Evolutionary conservation across 441 rosid species (phyloP).

Genomic region (Theobroma grandiflorum): DNA sequence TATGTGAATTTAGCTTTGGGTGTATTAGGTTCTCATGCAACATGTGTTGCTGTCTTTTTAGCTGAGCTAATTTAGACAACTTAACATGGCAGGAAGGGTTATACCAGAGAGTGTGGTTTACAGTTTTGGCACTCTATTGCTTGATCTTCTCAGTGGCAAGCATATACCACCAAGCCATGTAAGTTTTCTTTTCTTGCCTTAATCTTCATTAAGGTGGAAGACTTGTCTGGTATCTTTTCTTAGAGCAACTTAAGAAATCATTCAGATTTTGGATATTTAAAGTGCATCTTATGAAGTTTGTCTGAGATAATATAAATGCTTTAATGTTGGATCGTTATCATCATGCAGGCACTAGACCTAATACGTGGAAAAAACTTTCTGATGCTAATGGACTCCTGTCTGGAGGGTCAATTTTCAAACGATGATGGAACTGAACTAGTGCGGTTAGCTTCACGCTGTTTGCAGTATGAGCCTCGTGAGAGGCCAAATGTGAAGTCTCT

Average conservation of each 20-base stretch:
- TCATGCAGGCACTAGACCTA: constrained; percentile 88
- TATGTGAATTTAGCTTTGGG: not conserved
- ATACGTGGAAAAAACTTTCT: constrained; percentile 86
- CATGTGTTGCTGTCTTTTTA: constrained; percentile 20
- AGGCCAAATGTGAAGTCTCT: constrained; percentile 94
- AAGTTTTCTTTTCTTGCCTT: constrained; percentile 38
- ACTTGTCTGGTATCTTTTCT: not conserved
- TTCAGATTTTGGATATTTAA: not conserved
- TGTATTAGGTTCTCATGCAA: not conserved
- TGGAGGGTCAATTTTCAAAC: constrained; percentile 91
- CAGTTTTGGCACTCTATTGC: constrained; percentile 95
- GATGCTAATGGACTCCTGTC: constrained; percentile 92
- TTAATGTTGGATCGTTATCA: constrained; percentile 11
- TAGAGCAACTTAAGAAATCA: not conserved
- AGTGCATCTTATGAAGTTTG: not conserved
- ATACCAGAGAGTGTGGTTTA: constrained; percentile 90
- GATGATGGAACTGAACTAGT: constrained; percentile 96
- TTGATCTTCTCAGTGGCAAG: constrained; percentile 98
- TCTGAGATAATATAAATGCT: constrained; percentile 11
- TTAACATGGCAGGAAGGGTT: constrained; percentile 79
- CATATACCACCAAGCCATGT: constrained; percentile 99
- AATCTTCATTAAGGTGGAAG: constrained; percentile 22
- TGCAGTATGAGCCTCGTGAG: constrained; percentile 95
- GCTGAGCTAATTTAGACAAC: constrained; percentile 27
- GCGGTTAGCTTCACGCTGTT: constrained; percentile 90